A percentile compares a stretch with the other conserved stretches of the same genome.
These are phyloP conservation scores for Chaetomium globosum DNA, from an alignment of 2,329 filamentous ascomycete genomes.

Conservation along the genomic window DNA sequence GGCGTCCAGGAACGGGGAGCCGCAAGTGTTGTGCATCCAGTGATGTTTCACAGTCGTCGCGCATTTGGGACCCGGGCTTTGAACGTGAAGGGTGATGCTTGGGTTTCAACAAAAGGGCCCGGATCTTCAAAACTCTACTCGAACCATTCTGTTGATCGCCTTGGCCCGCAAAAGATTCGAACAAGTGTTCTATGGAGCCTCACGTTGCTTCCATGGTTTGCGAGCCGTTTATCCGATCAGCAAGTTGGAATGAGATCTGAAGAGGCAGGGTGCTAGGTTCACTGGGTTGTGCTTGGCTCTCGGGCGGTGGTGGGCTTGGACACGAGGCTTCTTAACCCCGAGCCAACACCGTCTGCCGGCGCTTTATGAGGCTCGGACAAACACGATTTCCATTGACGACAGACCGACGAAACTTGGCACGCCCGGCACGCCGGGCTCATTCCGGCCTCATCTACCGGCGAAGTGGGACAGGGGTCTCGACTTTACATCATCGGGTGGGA, in stretches of 20 bases:
- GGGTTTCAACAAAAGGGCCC: background rate
- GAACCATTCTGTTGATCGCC: background rate
- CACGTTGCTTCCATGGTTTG: background rate
- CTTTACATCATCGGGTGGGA: slow-evolving; percentile 20
- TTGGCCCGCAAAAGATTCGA: slow-evolving; percentile 8
- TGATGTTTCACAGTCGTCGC: slow-evolving; percentile 10
- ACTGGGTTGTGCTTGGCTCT: background rate
- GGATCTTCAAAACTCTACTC: slow-evolving; percentile 6
- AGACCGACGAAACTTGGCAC: background rate
- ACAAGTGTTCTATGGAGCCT: slow-evolving; percentile 20
- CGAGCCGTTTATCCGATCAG: background rate
- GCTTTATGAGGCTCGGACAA: slow-evolving; percentile 1
- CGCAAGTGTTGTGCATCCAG: slow-evolving; percentile 1
- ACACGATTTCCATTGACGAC: background rate
- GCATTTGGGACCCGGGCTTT: background rate
- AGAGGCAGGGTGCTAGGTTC: background rate
- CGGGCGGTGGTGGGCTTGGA: background rate
- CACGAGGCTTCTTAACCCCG: slow-evolving; percentile 9
- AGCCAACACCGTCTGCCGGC: slow-evolving; percentile 3
- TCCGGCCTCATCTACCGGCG: slow-evolving; percentile 9
- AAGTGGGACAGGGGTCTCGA: slow-evolving; percentile 2
- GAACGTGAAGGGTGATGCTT: background rate
- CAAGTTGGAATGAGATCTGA: slow-evolving; percentile 1
- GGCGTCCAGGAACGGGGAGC: background rate
- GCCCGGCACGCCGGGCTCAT: slow-evolving; percentile 9